Evolutionary conservation across 148 eudicot species (phyloP).

Genomic region (Pouteria glomerata): DNA sequence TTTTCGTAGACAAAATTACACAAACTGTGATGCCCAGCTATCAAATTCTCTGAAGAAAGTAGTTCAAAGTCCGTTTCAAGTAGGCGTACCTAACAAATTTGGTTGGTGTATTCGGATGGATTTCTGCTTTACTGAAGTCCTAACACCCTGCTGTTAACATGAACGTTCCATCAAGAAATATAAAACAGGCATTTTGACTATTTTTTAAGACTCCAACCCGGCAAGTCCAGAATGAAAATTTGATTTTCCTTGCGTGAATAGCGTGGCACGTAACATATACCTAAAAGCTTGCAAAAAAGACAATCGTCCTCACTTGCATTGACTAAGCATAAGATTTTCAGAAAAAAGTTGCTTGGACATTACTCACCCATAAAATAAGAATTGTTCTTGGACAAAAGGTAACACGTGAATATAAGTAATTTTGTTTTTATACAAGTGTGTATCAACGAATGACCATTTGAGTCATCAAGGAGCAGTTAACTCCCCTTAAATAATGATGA

Average conservation of each 20-base stretch:
- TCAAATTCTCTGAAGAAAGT: background rate
- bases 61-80: background rate
- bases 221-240: background rate
- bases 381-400: no score
- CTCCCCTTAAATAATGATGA: no score
- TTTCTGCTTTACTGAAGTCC: no score
- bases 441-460: no score
- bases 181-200: no score
- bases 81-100: conserved; percentile 8
- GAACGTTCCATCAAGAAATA: background rate
- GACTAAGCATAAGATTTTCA: background rate
- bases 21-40: no score
- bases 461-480: no score
- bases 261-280: background rate
- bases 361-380: no score
- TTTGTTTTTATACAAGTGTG: no score
- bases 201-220: no score
- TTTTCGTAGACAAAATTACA: no score
- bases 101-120: background rate
- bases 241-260: background rate
- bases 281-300: conserved; percentile 5
- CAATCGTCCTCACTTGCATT: background rate
- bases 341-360: background rate
- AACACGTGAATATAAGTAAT: no score
- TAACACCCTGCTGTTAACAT: background rate